Evolutionary conservation across 345 rosid genomes (phyloP).

Genomic region (Orychophragmus violaceus): DNA sequence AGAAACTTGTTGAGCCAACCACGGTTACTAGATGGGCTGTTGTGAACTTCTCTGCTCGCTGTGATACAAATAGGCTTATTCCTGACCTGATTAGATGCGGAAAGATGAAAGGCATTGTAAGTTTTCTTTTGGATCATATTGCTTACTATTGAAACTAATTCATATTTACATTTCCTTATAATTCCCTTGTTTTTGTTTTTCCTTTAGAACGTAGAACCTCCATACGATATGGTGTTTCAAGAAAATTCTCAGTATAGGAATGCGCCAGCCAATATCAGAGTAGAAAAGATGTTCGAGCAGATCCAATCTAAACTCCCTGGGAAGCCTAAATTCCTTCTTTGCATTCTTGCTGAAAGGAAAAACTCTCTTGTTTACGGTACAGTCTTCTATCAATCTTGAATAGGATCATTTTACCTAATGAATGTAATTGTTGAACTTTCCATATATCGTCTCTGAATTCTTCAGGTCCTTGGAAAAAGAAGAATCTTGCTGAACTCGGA

Average conservation of each 20-base stretch:
- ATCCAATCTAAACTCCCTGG: slow-evolving; percentile 60
- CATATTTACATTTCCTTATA: neutral
- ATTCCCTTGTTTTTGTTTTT: neutral
- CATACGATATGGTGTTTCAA: slow-evolving; percentile 41
- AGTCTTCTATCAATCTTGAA: neutral
- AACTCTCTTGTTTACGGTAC: slow-evolving; percentile 77
- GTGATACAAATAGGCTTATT: slow-evolving; percentile 51
- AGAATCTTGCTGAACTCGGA: slow-evolving; percentile 70
- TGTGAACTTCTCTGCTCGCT: slow-evolving; percentile 83
- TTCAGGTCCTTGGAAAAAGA: slow-evolving; percentile 88
- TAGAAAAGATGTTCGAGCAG: slow-evolving; percentile 77
- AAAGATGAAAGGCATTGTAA: slow-evolving; percentile 80
- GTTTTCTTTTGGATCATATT: slow-evolving; percentile 17
- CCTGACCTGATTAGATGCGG: slow-evolving; percentile 62
- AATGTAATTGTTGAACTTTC: neutral
- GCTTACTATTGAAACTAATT: neutral
- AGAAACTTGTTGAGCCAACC: slow-evolving; percentile 75
- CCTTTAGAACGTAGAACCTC: slow-evolving; percentile 42
- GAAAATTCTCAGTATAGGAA: slow-evolving; percentile 50
- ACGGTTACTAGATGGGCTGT: slow-evolving; percentile 78
- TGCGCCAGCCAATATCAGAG: slow-evolving; percentile 56
- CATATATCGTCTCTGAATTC: neutral
- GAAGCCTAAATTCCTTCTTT: slow-evolving; percentile 72
- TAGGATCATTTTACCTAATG: neutral
- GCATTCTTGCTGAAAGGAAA: slow-evolving; percentile 77